Percentiles rank a stretch among this genome's conserved stretches.
phyloP scores from a whole-genome alignment of 2,329 filamentous ascomycete genomes.

The Pseudocercospora macadamiae region DNA sequence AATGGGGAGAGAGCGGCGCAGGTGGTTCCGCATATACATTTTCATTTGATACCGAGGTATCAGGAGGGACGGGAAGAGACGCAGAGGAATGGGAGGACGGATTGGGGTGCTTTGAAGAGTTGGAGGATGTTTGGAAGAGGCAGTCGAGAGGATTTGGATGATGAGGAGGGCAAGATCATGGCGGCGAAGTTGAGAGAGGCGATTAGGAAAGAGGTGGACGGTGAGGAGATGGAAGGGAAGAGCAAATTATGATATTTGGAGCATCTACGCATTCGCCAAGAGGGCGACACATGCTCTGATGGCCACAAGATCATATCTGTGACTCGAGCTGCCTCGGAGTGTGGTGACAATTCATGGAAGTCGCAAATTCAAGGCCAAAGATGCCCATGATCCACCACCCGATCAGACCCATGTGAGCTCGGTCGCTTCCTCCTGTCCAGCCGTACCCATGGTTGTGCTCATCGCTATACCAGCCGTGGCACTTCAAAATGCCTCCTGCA shows the following conservation, averaged over 20 bases:
- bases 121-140: constrained; percentile 85
- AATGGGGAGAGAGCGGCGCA: constrained; percentile 87
- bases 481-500: too few relatives aligned
- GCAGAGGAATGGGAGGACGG: constrained; percentile 53
- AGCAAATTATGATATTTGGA: background rate
- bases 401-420: too few relatives aligned
- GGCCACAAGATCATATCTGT: too few relatives aligned
- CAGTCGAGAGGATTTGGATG: constrained; percentile 72
- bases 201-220: constrained; percentile 33
- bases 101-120: constrained; percentile 53
- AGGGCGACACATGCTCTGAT: background rate
- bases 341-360: too few relatives aligned
- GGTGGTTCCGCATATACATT: constrained; percentile 91
- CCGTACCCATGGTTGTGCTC: too few relatives aligned
- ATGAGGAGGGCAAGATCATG: constrained; percentile 68
- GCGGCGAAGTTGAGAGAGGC: constrained; percentile 54
- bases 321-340: too few relatives aligned
- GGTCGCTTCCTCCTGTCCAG: too few relatives aligned
- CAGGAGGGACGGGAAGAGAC: constrained; percentile 57
- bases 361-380: too few relatives aligned
- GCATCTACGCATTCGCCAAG: background rate
- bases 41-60: constrained; percentile 85
- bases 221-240: background rate
- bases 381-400: too few relatives aligned
- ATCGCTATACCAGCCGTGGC: too few relatives aligned